phyloP scores from a whole-genome alignment of 768 basidiomycete genomes.

The Russula sp. region DNA sequence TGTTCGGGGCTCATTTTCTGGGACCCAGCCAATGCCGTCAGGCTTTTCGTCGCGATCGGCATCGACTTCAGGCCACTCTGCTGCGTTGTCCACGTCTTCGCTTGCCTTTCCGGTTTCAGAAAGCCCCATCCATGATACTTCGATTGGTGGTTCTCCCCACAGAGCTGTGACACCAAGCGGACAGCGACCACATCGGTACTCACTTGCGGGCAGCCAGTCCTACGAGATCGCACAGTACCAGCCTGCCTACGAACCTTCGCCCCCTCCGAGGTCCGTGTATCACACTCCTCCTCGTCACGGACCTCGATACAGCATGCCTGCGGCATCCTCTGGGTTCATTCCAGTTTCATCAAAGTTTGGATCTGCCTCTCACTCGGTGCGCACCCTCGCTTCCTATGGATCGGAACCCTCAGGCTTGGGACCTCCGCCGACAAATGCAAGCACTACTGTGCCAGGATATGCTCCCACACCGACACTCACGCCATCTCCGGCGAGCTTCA shows the following conservation, averaged over 20 bases:
- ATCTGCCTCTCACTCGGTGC: slow-evolving; percentile 11
- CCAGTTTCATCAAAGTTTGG: slow-evolving; percentile 44
- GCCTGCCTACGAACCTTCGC: slow-evolving; percentile 45
- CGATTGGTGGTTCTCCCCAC: slow-evolving; percentile 9
- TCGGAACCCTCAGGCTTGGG: slow-evolving; percentile 31
- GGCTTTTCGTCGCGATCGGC: slow-evolving; percentile 17
- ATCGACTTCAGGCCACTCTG: slow-evolving; percentile 26
- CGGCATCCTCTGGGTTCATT: slow-evolving; percentile 66
- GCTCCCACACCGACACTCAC: slow-evolving; percentile 29
- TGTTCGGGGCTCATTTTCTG: background rate
- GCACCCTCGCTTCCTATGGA: slow-evolving; percentile 15
- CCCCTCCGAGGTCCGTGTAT: slow-evolving; percentile 39
- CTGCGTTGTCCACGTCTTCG: slow-evolving; percentile 26
- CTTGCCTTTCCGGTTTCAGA: slow-evolving; percentile 40
- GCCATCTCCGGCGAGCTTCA: slow-evolving; percentile 22
- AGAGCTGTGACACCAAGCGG: slow-evolving; percentile 25
- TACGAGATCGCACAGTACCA: slow-evolving; percentile 43
- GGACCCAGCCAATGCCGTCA: slow-evolving; percentile 12
- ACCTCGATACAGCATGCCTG: slow-evolving; percentile 65
- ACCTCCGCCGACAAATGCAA: slow-evolving; percentile 30
- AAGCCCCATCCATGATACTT: slow-evolving; percentile 37
- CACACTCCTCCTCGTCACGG: slow-evolving; percentile 43
- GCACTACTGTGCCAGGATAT: slow-evolving; percentile 33
- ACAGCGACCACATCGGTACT: slow-evolving; percentile 27
- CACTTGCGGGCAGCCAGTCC: slow-evolving; percentile 35